Conservation (phyloP, 148 eudicot species). For the Rhododendron williamsianum region DNA sequence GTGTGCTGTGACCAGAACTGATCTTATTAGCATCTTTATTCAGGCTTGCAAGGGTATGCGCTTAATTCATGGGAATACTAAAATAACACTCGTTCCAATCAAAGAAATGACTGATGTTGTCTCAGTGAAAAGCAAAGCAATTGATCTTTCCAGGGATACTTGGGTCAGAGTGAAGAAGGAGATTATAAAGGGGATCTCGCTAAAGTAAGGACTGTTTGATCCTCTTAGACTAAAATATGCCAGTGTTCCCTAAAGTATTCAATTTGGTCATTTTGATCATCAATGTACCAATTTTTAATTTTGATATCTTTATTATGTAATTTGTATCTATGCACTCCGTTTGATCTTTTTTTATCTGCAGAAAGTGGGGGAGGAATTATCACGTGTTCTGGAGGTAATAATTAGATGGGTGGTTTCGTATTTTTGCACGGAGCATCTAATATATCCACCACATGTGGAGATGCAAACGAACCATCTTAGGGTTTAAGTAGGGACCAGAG, state of each 20-base stretch:
- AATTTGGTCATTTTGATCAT: neutral
- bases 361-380: neutral
- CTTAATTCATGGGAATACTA: constrained; percentile 40
- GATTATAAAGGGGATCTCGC: constrained; percentile 95
- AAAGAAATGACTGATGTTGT: constrained; percentile 99
- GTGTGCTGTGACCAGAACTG: neutral
- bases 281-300: neutral
- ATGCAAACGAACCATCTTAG: neutral
- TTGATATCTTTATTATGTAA: neutral
- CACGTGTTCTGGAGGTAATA: neutral
- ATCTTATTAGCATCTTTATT: constrained; percentile 3
- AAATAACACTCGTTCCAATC: constrained; percentile 79
- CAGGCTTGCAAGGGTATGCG: constrained; percentile 98
- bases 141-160: constrained; percentile 78
- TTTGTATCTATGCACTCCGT: neutral
- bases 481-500: neutral
- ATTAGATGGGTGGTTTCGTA: neutral
- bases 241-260: neutral
- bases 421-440: neutral
- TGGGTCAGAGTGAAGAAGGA: constrained; percentile 96
- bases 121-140: constrained; percentile 84
- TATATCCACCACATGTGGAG: neutral
- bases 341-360: neutral
- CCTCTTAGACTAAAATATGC: neutral
- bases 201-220: constrained; percentile 45